A percentile compares a stretch with the other conserved stretches of the same genome.
phyloP scores from a whole-genome alignment of 805 yeast genomes.

The Blastobotrys chiropterorum region DNA sequence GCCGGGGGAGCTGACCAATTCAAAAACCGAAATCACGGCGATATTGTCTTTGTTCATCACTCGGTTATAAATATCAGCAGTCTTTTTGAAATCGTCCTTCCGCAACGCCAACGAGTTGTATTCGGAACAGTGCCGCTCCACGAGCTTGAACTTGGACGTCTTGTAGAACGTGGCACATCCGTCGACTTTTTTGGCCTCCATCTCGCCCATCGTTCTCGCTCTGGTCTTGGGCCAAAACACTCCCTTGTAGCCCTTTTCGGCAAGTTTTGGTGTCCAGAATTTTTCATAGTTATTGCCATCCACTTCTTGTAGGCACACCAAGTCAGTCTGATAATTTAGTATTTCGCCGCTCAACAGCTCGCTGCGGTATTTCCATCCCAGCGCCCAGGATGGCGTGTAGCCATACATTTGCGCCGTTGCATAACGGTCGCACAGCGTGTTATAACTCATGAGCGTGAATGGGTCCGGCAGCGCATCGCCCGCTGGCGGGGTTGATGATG shows the following conservation, averaged over 20 bases:
- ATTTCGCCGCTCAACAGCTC: slow-evolving; percentile 71
- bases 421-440: slow-evolving; percentile 91
- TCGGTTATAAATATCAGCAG: slow-evolving; percentile 91
- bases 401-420: slow-evolving; percentile 89
- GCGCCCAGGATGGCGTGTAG: slow-evolving; percentile 96
- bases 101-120: slow-evolving; percentile 49
- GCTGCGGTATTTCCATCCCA: slow-evolving; percentile 86
- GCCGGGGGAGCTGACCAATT: slow-evolving; percentile 59
- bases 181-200: slow-evolving; percentile 85
- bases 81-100: slow-evolving; percentile 74
- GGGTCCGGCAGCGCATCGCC: slow-evolving; percentile 2
- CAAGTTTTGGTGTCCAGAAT: slow-evolving; percentile 73
- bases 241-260: slow-evolving; percentile 71
- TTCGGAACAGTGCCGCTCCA: slow-evolving; percentile 71
- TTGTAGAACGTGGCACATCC: slow-evolving; percentile 96
- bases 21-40: slow-evolving; percentile 70
- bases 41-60: slow-evolving; percentile 94
- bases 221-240: slow-evolving; percentile 82
- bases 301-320: slow-evolving; percentile 92
- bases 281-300: slow-evolving; percentile 83
- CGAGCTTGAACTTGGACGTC: slow-evolving; percentile 57
- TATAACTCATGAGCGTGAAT: slow-evolving; percentile 80
- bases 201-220: slow-evolving; percentile 75
- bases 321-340: slow-evolving; percentile 57
- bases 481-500: background rate